Evolutionary conservation across 1,139 yeast genomes (phyloP).

Genomic region (Petasospora rhodanensis): DNA sequence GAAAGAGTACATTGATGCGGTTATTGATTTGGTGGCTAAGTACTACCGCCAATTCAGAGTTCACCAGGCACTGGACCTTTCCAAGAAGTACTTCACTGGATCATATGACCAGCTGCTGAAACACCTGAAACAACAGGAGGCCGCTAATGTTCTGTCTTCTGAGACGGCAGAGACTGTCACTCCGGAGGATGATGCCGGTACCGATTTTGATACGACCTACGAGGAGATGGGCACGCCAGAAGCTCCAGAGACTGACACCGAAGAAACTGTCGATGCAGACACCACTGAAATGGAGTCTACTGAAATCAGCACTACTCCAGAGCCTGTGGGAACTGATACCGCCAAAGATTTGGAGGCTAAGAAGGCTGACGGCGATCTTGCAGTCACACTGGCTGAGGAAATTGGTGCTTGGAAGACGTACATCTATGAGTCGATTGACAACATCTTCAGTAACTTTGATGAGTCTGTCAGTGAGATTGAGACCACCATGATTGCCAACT

Average conservation of each 20-base stretch:
- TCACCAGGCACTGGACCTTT: conserved; percentile 13
- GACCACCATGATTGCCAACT: conserved; percentile 29
- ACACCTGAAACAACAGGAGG: conserved; percentile 5
- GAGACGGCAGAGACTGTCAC: no score
- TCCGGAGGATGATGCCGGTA: no score
- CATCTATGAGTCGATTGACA: conserved; percentile 22
- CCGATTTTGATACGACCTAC: conserved; percentile 3
- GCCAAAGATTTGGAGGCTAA: no score
- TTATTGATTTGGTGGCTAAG: conserved; percentile 6
- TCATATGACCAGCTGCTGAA: conserved; percentile 16
- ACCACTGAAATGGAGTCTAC: no score
- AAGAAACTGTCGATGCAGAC: conserved; percentile 2
- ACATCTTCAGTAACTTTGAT: conserved; percentile 25
- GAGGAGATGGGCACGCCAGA: conserved; percentile 10
- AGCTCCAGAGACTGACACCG: conserved; percentile 5
- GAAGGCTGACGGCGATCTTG: conserved; percentile 11
- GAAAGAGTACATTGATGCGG: conserved; percentile 6
- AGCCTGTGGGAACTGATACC: no score
- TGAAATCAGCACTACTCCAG: not conserved
- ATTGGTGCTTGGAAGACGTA: conserved; percentile 25
- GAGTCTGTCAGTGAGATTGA: conserved; percentile 33
- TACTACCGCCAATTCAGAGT: conserved; percentile 18
- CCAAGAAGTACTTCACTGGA: conserved; percentile 12
- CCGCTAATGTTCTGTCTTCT: conserved; percentile 1
- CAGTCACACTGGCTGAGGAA: conserved; percentile 21